Evolutionary conservation across 1,284 basidiomycete species (phyloP), one percentile per base, ranked within the genome.

Genomic region (Sanghuangporus baumii): DNA sequence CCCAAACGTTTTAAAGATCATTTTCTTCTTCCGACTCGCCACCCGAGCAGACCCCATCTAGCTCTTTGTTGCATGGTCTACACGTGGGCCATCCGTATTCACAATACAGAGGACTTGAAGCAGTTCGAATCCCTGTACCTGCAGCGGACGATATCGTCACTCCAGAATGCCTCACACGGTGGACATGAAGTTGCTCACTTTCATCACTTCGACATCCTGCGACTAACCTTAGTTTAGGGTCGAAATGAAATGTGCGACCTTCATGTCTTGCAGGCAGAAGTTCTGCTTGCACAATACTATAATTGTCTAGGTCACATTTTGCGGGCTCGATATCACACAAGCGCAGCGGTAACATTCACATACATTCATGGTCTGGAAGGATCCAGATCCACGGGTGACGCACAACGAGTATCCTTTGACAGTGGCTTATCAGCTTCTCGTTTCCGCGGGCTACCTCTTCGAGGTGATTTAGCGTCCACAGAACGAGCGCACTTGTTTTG

Each of bases 401-500:
- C 7, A 14, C 14, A 4, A 9, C n/a, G 12, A 41, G 40, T 3
- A 12, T 12, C 40, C 40, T 3, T 41, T n/a, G n/a, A 41, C 40
- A 41, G 12, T 41, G 11, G 12, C 0, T n/a, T 36, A 9, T 46
- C 47, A 38, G n/a, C 26, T 41, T 11, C 26, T 31, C 14, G 36
- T 18, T 18, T 47, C 23, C 14, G 8, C 34, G 8, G 1, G n/a
- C 31, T 74, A 5, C 70, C 72, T 0, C 72, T 79, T 0, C 62
- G 68, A 16, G 77, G 81, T 64, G 67, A 66, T 8, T 70, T 84
- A 37, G 80, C 83, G 63, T 81, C 84, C 55, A 85, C 82, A 59
- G 86, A 89, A 69, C 77, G 85, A 41, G 83, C 87, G 56, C 72
- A 83, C 38, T 79, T 85, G 0, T 90, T 90, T 66, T 90, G 88